Conservation (phyloP, 768 basidiomycete genomes). For the Auricularia auricula-judae region DNA sequence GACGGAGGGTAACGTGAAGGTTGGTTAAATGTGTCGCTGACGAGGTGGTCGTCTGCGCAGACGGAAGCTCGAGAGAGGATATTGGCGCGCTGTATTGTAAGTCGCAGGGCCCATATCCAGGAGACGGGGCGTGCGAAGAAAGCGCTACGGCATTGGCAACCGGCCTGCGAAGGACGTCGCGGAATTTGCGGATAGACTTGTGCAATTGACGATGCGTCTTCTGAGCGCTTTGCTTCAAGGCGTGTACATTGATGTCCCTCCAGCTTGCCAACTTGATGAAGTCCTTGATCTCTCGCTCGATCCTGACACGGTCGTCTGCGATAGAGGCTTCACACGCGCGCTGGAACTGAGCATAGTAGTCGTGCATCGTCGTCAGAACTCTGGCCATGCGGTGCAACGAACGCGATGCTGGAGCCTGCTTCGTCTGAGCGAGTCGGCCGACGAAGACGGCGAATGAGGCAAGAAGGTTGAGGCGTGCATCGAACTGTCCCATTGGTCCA, state of each 20-base stretch:
- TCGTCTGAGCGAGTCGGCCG: slow-evolving; percentile 21
- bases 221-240: slow-evolving; percentile 83
- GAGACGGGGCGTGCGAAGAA: background rate
- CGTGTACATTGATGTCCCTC: slow-evolving; percentile 94
- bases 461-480: slow-evolving; percentile 54
- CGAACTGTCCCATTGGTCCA: slow-evolving; percentile 79
- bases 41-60: background rate
- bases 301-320: slow-evolving; percentile 35
- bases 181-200: slow-evolving; percentile 83
- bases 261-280: slow-evolving; percentile 95
- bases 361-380: slow-evolving; percentile 49
- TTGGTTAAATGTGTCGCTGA: slow-evolving; percentile 24
- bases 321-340: slow-evolving; percentile 37
- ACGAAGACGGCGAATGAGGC: slow-evolving; percentile 52
- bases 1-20: slow-evolving; percentile 30
- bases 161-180: slow-evolving; percentile 37
- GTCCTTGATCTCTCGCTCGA: slow-evolving; percentile 74
- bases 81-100: background rate
- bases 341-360: slow-evolving; percentile 55
- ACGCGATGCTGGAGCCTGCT: slow-evolving; percentile 17
- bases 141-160: slow-evolving; percentile 2
- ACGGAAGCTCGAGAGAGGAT: background rate
- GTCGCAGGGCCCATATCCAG: background rate
- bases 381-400: slow-evolving; percentile 37
- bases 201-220: slow-evolving; percentile 85